Evolutionary conservation across 768 basidiomycete species (phyloP).

Genomic region (Termitomyces titanicus): DNA sequence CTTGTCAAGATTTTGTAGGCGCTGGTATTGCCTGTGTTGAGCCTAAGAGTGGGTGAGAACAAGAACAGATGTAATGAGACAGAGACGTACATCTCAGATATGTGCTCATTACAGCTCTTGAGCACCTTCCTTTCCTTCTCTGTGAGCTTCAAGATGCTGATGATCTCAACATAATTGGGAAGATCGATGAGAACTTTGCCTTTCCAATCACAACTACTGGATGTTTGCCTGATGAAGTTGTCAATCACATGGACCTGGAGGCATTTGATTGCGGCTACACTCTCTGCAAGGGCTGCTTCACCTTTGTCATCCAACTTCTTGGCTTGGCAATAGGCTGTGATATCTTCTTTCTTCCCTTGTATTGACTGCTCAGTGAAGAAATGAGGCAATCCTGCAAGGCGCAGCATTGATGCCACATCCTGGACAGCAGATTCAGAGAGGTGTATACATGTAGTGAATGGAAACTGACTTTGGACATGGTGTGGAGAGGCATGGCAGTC

Average conservation of each 20-base stretch:
- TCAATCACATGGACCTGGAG: slow-evolving; percentile 3
- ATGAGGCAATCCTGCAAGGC: slow-evolving; percentile 18
- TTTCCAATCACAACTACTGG: neutral
- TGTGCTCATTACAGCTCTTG: neutral
- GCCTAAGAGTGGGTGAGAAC: neutral
- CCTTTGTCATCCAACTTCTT: slow-evolving; percentile 11
- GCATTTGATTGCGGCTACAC: neutral
- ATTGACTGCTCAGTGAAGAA: neutral
- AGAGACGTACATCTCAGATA: neutral
- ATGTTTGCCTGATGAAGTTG: slow-evolving; percentile 5
- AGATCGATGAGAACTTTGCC: neutral
- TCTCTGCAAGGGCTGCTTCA: neutral
- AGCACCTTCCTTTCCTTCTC: neutral
- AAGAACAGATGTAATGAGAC: neutral
- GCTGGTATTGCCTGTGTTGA: neutral
- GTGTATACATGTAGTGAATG: no score
- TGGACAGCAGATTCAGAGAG: slow-evolving; percentile 15
- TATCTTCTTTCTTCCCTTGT: neutral
- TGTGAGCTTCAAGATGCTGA: neutral
- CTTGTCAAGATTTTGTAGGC: neutral
- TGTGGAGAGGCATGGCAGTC: no score
- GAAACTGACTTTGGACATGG: no score
- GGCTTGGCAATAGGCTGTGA: slow-evolving; percentile 8
- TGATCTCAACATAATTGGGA: neutral
- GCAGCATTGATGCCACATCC: slow-evolving; percentile 24